phyloP scores from a whole-genome alignment of 176 grass and related monocot species.

The Aegilops bicornis region DNA sequence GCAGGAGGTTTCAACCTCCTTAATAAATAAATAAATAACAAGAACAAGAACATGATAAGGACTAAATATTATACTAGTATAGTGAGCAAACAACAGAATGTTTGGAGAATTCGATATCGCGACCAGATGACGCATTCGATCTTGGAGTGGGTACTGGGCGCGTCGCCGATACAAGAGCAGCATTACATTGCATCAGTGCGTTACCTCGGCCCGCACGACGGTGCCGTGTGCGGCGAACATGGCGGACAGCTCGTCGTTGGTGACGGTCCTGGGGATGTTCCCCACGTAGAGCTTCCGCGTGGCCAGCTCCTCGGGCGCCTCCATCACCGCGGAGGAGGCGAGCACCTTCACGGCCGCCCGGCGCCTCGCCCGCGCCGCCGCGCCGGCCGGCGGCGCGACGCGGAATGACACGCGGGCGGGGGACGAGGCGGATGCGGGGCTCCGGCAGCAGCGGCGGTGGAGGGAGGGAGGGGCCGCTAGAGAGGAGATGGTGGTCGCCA shows the following conservation, averaged over 20 bases:
- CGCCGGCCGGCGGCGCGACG: neutral
- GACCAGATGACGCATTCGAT: neutral
- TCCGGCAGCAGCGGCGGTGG: constrained; percentile 14
- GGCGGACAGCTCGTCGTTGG: constrained; percentile 61
- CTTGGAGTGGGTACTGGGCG: neutral
- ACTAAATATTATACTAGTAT: neutral
- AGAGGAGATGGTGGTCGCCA: constrained; percentile 49
- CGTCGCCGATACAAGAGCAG: neutral
- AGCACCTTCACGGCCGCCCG: constrained; percentile 13
- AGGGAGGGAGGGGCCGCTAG: constrained; percentile 19
- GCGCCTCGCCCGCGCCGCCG: neutral
- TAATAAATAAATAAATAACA: neutral
- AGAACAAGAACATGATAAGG: neutral
- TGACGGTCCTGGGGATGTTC: constrained; percentile 83
- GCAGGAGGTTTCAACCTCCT: too few species aligned
- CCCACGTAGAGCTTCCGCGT: constrained; percentile 89
- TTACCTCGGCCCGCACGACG: constrained; percentile 84
- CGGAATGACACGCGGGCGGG: constrained; percentile 17
- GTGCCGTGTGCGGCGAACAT: constrained; percentile 79
- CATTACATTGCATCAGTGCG: neutral
- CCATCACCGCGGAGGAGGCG: constrained; percentile 32
- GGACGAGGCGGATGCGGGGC: neutral
- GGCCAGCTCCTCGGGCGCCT: constrained; percentile 42
- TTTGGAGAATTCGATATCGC: neutral
- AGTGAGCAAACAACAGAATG: neutral